Evolutionary conservation across 441 rosid genomes (phyloP).

Genomic region (Cnidoscolus chayamansa): DNA sequence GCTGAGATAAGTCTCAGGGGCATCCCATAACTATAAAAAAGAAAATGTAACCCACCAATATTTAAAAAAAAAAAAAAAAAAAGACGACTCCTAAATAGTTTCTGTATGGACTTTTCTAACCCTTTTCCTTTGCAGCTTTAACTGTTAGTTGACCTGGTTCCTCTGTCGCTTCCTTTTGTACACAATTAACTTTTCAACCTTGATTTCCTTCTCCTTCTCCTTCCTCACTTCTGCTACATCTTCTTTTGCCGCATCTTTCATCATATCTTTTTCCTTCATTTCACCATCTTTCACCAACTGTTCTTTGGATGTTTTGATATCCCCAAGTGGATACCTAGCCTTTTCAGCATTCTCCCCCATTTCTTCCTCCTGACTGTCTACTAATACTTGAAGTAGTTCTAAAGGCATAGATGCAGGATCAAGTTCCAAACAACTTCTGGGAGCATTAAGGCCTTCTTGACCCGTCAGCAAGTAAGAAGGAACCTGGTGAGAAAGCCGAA

Average conservation of each 20-base stretch:
- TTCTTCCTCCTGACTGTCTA: constrained; percentile 32
- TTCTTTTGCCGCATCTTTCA: constrained; percentile 12
- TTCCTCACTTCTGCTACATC: constrained; percentile 13
- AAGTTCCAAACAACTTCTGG: constrained; percentile 65
- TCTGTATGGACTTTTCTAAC: constrained; percentile 8
- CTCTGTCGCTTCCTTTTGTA: constrained; percentile 31
- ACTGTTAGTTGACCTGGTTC: constrained; percentile 11
- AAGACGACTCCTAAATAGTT: constrained; percentile 6
- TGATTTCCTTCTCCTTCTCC: constrained; percentile 21
- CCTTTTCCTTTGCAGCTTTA: background rate
- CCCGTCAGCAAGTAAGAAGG: constrained; percentile 69
- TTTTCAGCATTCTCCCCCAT: constrained; percentile 23
- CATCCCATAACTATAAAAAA: constrained; percentile 12
- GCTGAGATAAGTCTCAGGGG: constrained; percentile 9
- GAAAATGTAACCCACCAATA: constrained; percentile 11
- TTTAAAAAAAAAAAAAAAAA: background rate
- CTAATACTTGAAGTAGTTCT: constrained; percentile 47
- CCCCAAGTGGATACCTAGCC: constrained; percentile 5
- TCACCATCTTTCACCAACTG: constrained; percentile 24
- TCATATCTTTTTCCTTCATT: constrained; percentile 11
- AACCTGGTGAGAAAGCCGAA: constrained; percentile 88
- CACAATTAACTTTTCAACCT: constrained; percentile 26
- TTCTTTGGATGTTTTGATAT: constrained; percentile 14
- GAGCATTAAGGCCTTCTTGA: constrained; percentile 60
- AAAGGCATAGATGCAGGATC: constrained; percentile 88